Base-by-base conservation (phyloP, 1,284 basidiomycete genomes). In the Mycosarcoma maydis region DNA sequence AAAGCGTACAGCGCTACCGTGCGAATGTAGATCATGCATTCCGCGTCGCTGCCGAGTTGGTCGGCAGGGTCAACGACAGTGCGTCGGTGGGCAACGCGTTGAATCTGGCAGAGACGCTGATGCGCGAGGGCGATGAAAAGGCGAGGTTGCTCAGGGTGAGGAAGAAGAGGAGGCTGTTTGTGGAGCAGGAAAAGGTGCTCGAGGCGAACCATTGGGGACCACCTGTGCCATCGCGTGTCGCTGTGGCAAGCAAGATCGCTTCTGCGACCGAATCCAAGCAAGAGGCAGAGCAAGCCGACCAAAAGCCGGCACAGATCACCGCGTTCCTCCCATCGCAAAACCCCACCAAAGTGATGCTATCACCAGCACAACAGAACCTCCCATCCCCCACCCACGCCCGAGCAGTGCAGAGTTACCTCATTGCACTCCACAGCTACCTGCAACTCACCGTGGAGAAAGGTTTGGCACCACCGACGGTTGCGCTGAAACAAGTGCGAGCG, bases 21-120 rank as follows among this genome's bases (percentile, higher is more conserved):
- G 52, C 44, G 16, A 59, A 48, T 32, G 60, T 70, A 5, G 60
- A 70, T 4, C 67, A 70, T n/a, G 67, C 67, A 5, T 60, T 70
- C 22, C 60, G 55, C n/a, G 48, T 65, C 1, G 47, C 60, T 2
- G 42, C 29, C 22, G 56, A 70, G 32, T 37, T 70, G 16, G 51
- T 54, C 3, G 42, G 27, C 13, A 44, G 66, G 3, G 36, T 55
- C 6, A 33, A 50, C 17, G 66, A 59, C n/a, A 39, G 30, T 6
- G 26, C 36, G 2, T 38, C 42, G 10, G 61, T 50, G 10, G 67
- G 44, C 4, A 27, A 29, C 3, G 67, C 67, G 13, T 16, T 70
- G n/a, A 26, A 43, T n/a, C 38, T 70, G 27, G 60, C 60, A 5
- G 52, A 65, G 17, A 14, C 38, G 26, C 20, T 70, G 40, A 70